phyloP scores from a whole-genome alignment of 164 flowering plant species.

The Piper longum region DNA sequence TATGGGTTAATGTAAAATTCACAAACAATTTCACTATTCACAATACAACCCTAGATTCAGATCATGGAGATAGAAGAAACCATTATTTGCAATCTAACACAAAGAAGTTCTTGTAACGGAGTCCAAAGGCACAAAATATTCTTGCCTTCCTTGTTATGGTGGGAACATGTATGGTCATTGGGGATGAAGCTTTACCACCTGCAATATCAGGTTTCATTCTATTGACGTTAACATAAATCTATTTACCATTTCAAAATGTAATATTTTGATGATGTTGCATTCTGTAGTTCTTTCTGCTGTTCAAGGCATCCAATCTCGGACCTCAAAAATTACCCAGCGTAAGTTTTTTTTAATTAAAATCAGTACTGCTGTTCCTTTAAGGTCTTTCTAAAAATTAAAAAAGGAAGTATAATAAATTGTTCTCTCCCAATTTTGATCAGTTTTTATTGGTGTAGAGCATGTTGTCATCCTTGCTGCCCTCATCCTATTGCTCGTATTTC shows the following conservation, averaged over 20 bases:
- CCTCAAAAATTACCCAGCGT: constrained; percentile 14
- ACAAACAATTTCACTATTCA: constrained; percentile 2
- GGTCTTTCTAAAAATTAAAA: not conserved
- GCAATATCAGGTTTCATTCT: constrained; percentile 15
- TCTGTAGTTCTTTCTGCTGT: constrained; percentile 19
- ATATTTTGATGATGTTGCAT: not conserved
- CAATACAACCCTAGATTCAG: constrained; percentile 10
- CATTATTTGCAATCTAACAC: constrained; percentile 10
- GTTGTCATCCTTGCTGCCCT: constrained; percentile 13
- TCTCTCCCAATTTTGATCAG: not conserved
- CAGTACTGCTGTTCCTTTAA: not conserved
- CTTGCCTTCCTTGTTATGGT: constrained; percentile 15
- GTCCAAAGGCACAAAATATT: constrained; percentile 8
- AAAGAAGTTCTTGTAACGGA: constrained; percentile 14
- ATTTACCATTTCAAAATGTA: not conserved
- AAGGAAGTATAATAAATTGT: not conserved
- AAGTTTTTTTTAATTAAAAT: not conserved
- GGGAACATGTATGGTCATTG: constrained; percentile 25
- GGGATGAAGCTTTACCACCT: constrained; percentile 24
- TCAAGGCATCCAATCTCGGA: constrained; percentile 18
- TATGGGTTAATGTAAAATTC: constrained; percentile 13
- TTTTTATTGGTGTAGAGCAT: constrained; percentile 7
- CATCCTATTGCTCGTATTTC: constrained; percentile 10
- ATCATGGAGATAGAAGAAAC: constrained; percentile 1
- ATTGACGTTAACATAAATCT: not conserved